Conservation (phyloP, 2,329 filamentous ascomycete species). For the Hypoxylon rubiginosum region DNA sequence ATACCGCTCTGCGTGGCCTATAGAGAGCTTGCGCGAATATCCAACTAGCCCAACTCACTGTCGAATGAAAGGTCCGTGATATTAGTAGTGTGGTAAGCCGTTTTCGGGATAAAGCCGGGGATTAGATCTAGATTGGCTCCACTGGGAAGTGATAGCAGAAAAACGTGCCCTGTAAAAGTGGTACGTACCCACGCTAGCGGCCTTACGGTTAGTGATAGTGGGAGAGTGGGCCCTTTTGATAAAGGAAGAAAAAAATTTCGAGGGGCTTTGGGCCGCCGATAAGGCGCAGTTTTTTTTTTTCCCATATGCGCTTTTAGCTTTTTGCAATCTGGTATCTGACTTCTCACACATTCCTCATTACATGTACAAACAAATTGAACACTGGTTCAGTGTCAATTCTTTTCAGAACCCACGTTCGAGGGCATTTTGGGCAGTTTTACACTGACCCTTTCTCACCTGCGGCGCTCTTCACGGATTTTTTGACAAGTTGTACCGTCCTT, state of each 20-base stretch:
- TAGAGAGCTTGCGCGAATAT: neutral
- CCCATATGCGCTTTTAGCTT: slow-evolving; percentile 27
- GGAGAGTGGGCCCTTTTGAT: slow-evolving; percentile 29
- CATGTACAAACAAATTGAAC: no score
- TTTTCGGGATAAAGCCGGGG: slow-evolving; percentile 17
- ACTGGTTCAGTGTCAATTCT: slow-evolving; percentile 34
- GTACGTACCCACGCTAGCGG: slow-evolving; percentile 26
- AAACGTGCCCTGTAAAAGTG: slow-evolving; percentile 17
- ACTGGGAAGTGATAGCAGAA: slow-evolving; percentile 23
- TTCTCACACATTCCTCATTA: slow-evolving; percentile 29
- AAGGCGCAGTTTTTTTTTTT: slow-evolving; percentile 30
- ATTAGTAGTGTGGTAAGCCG: slow-evolving; percentile 7
- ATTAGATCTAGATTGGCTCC: slow-evolving; percentile 32
- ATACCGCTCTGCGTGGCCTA: neutral
- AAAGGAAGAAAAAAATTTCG: slow-evolving; percentile 37
- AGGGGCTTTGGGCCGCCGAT: slow-evolving; percentile 27
- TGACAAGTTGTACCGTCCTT: slow-evolving; percentile 16
- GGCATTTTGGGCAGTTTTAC: slow-evolving; percentile 35
- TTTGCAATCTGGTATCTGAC: slow-evolving; percentile 26
- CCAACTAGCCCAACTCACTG: neutral
- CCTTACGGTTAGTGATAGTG: neutral
- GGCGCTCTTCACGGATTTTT: slow-evolving; percentile 15
- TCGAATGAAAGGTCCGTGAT: neutral
- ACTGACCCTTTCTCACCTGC: slow-evolving; percentile 25
- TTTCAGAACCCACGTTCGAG: slow-evolving; percentile 36